Base-by-base conservation (phyloP, 1,284 basidiomycete genomes). In the Violaceomyces palustris region DNA sequence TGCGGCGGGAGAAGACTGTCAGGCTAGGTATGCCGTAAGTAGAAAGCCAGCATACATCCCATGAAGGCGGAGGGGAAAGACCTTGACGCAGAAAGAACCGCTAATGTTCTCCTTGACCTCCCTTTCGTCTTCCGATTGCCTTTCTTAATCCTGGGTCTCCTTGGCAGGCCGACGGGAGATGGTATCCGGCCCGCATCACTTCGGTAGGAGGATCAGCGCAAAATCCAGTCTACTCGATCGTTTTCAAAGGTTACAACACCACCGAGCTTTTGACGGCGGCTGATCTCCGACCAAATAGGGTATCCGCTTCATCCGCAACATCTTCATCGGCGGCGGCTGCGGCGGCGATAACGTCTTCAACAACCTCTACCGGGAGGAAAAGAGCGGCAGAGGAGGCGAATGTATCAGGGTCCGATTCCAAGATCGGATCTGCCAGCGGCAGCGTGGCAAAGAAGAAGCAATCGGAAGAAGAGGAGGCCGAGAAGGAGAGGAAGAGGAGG, bases 221-320 rank as follows among this genome's bases (percentile, higher is more conserved):
- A 39, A 86, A 87, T 61, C 83, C 86, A 9, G 82, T 88, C 57
- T 97, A 88, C 78, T 91, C 86, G 64, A 85, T 98, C 69, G 82
- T 93, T 29, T 98, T 94, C 80, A 88, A 88, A 72, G 88, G 87
- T 3, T 97, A 96, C 78, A 87, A 91, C 61, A 86, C 86, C 28
- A 92, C 91, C n/a, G 91, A 96, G 74, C 82, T 88, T 42, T 81
- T 94, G 25, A 83, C 86, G 50, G 78, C 81, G 17, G 75, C 80
- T 4, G 84, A 87, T 53, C 75, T 94, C 48, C 87, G 88, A 69
- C 67, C n/a, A n/a, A n/a, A n/a, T n/a, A n/a, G n/a, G n/a, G n/a
- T n/a, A n/a, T n/a, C n/a, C n/a, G n/a, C n/a, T n/a, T n/a, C n/a
- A n/a, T n/a, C n/a, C n/a, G n/a, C n/a, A n/a, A 55, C 26, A 17